Evolutionary conservation across 2,329 filamentous ascomycete species (phyloP), one percentile per base, ranked within the genome.

Genomic region (Nothomitra cinnamomea): DNA sequence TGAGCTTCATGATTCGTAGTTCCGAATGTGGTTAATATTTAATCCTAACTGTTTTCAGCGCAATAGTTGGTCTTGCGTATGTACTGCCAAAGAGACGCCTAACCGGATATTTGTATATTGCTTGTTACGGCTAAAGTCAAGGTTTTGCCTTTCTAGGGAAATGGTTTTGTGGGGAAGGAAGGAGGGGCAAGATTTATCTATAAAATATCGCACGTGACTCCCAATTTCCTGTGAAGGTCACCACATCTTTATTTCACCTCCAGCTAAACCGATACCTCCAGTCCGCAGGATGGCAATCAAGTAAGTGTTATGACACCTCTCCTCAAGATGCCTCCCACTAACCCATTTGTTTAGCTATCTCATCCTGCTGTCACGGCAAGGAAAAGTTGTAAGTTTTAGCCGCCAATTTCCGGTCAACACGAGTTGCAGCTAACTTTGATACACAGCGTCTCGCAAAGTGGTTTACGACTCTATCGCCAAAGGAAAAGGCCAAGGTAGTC

Each of bases 401-500:
- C 38, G 28, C 52, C 43, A 45, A 28, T 56, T 66, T 64, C 51
- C 19, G 12, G 21, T n/a, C 22, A 12, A n/a, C 47, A 57, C 61
- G 58, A 58, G 59, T 54, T 54, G 48, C 56, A 54, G 56, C 32
- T 50, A 56, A 32, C 55, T 56, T 59, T 61, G 54, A 49, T 60
- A 56, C 58, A 54, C 71, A 98, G 92, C 89, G 92, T 66, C 83
- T 98, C 54, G 92, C 92, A 61, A 98, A 98, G 74, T 98, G 92
- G 92, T 98, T 98, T 72, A 94, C 89, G 54, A 98, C 92, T 15
- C 78, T 98, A 58, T 95, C 90, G 36, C 92, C 92, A 58, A 95
- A 85, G 71, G 92, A 98, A 66, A 98, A 98, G 75, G 92, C 90
- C 71, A 98, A 98, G 78, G 96, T 98, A 67, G 90, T 98, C 77